These are phyloP conservation scores for Tetrapisispora taiwanensis DNA, from an alignment of 805 yeast species.

Conservation along the genomic window DNA sequence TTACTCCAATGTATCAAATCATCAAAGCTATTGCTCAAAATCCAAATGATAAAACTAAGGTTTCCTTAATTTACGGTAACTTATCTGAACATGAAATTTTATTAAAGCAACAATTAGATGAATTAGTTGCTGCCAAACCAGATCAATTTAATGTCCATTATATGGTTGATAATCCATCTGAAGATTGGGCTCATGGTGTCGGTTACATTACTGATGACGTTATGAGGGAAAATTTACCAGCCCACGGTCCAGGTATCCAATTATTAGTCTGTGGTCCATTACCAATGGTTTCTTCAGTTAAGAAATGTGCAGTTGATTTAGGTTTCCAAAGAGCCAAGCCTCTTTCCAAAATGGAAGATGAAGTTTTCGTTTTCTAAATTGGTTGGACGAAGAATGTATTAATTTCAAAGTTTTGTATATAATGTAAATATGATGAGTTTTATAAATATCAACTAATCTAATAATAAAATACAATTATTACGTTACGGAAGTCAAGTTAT, in stretches of 20 bases:
- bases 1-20: constrained; percentile 92
- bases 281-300: constrained; percentile 77
- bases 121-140: constrained; percentile 45
- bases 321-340: constrained; percentile 83
- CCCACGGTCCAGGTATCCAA: constrained; percentile 39
- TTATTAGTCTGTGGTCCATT: constrained; percentile 90
- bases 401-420: background rate
- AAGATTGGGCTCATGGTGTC: constrained; percentile 61
- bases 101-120: constrained; percentile 69
- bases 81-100: constrained; percentile 72
- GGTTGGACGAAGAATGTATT: background rate
- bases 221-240: constrained; percentile 31
- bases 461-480: too few species aligned
- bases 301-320: constrained; percentile 61
- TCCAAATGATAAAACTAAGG: constrained; percentile 69
- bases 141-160: constrained; percentile 57
- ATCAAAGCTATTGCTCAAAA: constrained; percentile 69
- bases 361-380: constrained; percentile 72
- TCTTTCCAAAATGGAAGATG: constrained; percentile 81
- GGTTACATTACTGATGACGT: constrained; percentile 68
- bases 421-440: background rate
- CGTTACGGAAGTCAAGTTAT: too few species aligned
- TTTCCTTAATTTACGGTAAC: constrained; percentile 71
- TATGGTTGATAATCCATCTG: constrained; percentile 54
- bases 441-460: too few species aligned